Base-by-base conservation (phyloP, 257 asterid species). In the Solanum clarkiae region DNA sequence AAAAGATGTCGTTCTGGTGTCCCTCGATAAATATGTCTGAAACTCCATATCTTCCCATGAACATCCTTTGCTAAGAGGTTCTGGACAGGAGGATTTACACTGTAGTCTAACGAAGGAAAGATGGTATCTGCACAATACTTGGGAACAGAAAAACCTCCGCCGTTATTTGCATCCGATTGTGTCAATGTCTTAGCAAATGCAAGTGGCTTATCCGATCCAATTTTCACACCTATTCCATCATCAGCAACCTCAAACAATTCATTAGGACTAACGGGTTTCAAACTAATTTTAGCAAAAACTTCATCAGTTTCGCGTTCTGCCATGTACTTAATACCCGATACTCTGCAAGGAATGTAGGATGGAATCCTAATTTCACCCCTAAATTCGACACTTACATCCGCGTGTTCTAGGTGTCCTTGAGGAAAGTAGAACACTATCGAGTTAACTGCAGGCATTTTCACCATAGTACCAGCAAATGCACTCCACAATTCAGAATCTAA, bases 401-500 rank as follows among this genome's bases (percentile, higher is more conserved):
- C 92, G 57, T 96, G 98, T 88, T 96, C 99, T 0, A 93, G 90
- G 71, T 96, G 99, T 3, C 99, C 99, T 63, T 95, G 99, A 18
- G 99, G 98, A 87, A 95, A 96, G 90, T 96, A 96, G 80, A 86
- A 92, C 8, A 96, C 98, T 72, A 86, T 88, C 2, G 99, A 90
- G 86, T 94, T 90, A 20, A 90, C 83, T 5, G 87, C 40, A 0
- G 96, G 98, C 92, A 95, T 94, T 88, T 95, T 95, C 75, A 94
- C 97, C 93, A 92, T 93, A 87, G 91, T 91, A 45, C 99, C 99
- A 40, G 98, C 99, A 90, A 98, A 96, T 51, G 98, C 99, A 86
- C 94, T 98, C 99, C 99, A 96, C 13, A 96, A 68, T 87, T 92
- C 96, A 81, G 97, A 92, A 89, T 94, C 98, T 87, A 96, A 86